Conservation (phyloP, 2,329 filamentous ascomycete genomes). For the Alternaria arborescens region DNA sequence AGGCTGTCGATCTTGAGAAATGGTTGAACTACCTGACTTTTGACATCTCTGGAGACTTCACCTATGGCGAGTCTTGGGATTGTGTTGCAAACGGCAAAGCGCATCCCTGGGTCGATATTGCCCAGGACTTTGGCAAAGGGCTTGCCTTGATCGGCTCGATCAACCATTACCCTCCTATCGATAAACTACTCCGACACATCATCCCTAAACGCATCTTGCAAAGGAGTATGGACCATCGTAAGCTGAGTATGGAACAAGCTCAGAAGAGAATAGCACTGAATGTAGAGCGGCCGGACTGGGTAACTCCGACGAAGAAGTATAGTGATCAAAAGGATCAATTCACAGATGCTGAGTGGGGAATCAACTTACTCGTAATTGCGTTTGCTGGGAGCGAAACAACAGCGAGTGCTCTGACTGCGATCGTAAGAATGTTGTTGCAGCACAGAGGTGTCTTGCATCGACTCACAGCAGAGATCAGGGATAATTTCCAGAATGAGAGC, state of each 20-base stretch:
- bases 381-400: conserved; percentile 57
- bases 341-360: conserved; percentile 47
- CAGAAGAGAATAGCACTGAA: conserved; percentile 32
- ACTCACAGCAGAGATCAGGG: conserved; percentile 36
- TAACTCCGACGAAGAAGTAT: conserved; percentile 37
- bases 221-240: conserved; percentile 32
- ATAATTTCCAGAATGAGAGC: conserved; percentile 28
- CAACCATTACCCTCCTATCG: conserved; percentile 36
- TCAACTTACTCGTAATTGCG: conserved; percentile 51
- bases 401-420: conserved; percentile 50
- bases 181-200: conserved; percentile 33
- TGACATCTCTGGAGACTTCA: conserved; percentile 55
- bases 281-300: conserved; percentile 37
- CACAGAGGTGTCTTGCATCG: conserved; percentile 36
- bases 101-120: conserved; percentile 52
- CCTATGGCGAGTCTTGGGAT: conserved; percentile 61
- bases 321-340: conserved; percentile 29
- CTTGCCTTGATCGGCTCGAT: conserved; percentile 40
- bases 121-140: conserved; percentile 38
- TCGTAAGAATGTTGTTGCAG: conserved; percentile 45
- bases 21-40: conserved; percentile 35
- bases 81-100: conserved; percentile 48
- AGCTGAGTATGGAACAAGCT: conserved; percentile 35
- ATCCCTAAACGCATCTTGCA: conserved; percentile 38
- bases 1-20: conserved; percentile 26